phyloP scores from a whole-genome alignment of 768 basidiomycete species.

The Xanthoconium purpureum region DNA sequence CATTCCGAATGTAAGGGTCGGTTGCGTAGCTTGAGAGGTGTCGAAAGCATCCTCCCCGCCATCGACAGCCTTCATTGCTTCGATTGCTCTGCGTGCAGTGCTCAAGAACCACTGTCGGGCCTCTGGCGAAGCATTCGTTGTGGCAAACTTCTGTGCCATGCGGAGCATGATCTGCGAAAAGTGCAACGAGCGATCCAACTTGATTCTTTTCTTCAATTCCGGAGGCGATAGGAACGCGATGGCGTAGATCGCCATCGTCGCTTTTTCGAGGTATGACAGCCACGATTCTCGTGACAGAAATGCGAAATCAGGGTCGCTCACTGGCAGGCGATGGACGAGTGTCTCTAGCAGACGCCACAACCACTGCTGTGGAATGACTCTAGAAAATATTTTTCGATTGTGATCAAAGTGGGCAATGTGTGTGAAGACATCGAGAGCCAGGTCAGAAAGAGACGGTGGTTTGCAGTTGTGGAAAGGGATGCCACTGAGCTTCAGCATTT shows the following conservation, averaged over 20 bases:
- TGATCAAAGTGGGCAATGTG: slow-evolving; percentile 70
- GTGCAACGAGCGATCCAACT: slow-evolving; percentile 61
- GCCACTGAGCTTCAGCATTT: slow-evolving; percentile 54
- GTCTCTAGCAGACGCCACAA: slow-evolving; percentile 63
- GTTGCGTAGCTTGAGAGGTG: slow-evolving; percentile 51
- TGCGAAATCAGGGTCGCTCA: slow-evolving; percentile 72
- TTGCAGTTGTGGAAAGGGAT: slow-evolving; percentile 40
- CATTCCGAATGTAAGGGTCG: slow-evolving; percentile 79
- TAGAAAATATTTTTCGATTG: slow-evolving; percentile 72
- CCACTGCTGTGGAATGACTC: slow-evolving; percentile 53
- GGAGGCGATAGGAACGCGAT: slow-evolving; percentile 81
- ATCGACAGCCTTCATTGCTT: slow-evolving; percentile 77
- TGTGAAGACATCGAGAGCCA: slow-evolving; percentile 85
- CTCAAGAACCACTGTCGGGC: slow-evolving; percentile 50
- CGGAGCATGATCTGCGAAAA: slow-evolving; percentile 70
- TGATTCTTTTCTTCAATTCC: slow-evolving; percentile 66
- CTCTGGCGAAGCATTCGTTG: slow-evolving; percentile 45
- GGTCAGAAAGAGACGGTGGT: slow-evolving; percentile 63
- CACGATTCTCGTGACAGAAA: slow-evolving; percentile 61
- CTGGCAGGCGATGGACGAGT: slow-evolving; percentile 81
- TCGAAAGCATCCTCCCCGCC: slow-evolving; percentile 74
- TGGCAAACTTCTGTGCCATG: slow-evolving; percentile 63
- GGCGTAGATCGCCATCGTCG: slow-evolving; percentile 79
- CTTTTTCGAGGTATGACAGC: slow-evolving; percentile 77
- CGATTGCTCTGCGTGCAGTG: slow-evolving; percentile 64